Percentiles rank a stretch among this genome's conserved stretches.
Evolutionary conservation across 78 protist species (phyloP).

Genomic region (Planoprotostelium fungivorum): DNA sequence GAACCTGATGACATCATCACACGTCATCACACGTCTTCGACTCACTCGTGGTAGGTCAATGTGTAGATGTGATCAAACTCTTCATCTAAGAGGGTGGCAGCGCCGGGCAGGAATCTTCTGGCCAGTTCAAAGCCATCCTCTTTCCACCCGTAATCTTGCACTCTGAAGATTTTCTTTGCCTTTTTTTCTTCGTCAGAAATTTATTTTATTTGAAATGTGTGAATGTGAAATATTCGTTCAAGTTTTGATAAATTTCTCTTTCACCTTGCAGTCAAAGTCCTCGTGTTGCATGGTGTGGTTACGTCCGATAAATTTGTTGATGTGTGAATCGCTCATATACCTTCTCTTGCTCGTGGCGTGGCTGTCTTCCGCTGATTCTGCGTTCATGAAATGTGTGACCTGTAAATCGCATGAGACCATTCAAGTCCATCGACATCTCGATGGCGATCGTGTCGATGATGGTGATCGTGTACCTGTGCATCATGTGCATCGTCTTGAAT

Average conservation of each 20-base stretch:
- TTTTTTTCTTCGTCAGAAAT: too few relatives aligned
- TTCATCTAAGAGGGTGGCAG: conserved; percentile 62
- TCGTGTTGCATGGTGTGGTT: neutral
- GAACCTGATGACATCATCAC: neutral
- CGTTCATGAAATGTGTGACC: neutral
- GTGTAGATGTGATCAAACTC: conserved; percentile 57
- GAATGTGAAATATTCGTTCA: neutral
- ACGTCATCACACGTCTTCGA: neutral
- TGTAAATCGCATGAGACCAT: too few relatives aligned
- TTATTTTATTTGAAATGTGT: too few relatives aligned
- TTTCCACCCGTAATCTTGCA: conserved; percentile 67
- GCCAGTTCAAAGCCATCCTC: conserved; percentile 69
- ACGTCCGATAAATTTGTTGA: neutral
- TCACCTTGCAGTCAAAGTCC: neutral
- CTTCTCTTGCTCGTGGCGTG: neutral
- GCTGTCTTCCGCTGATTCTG: neutral
- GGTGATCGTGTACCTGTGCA: neutral
- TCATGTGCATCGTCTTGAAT: neutral
- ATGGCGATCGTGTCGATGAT: too few relatives aligned
- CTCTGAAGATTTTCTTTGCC: conserved; percentile 17
- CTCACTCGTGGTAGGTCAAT: conserved; percentile 49
- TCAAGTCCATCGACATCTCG: neutral
- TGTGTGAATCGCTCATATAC: neutral
- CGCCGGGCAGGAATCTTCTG: conserved; percentile 47
- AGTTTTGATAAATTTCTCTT: neutral